These are phyloP conservation scores for Collybia sp. DNA, from an alignment of 768 basidiomycete genomes.

Conservation along the genomic window DNA sequence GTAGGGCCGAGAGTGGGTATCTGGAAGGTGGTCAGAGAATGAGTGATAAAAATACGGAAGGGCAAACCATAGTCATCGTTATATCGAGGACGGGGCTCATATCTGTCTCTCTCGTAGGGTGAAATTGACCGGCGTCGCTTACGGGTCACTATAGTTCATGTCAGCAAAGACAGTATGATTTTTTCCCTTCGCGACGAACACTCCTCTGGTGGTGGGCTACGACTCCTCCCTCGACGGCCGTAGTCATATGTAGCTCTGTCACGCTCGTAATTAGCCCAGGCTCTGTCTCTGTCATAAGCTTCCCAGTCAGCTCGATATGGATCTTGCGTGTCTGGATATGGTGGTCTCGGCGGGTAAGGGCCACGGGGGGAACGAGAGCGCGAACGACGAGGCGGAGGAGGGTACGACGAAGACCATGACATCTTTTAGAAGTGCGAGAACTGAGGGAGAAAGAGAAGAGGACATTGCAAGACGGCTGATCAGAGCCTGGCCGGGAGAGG, in stretches of 20 bases:
- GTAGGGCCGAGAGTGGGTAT: slow-evolving; percentile 61
- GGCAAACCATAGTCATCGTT: slow-evolving; percentile 75
- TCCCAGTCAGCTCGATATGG: slow-evolving; percentile 67
- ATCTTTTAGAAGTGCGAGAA: slow-evolving; percentile 60
- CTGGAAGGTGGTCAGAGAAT: slow-evolving; percentile 26
- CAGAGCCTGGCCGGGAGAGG: slow-evolving; percentile 72
- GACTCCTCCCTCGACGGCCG: slow-evolving; percentile 66
- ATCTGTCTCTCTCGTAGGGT: slow-evolving; percentile 80
- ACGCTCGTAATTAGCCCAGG: slow-evolving; percentile 61
- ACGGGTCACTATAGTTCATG: slow-evolving; percentile 40
- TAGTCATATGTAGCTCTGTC: slow-evolving; percentile 69
- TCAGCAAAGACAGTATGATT: slow-evolving; percentile 6
- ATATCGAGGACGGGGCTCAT: slow-evolving; percentile 79
- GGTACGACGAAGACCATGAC: slow-evolving; percentile 78
- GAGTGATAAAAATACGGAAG: slow-evolving; percentile 7
- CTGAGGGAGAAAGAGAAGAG: slow-evolving; percentile 54
- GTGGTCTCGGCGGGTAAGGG: slow-evolving; percentile 46
- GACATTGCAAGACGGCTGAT: slow-evolving; percentile 55
- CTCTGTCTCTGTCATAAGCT: slow-evolving; percentile 65
- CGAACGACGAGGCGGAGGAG: slow-evolving; percentile 70
- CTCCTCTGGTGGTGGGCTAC: slow-evolving; percentile 72
- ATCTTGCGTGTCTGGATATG: slow-evolving; percentile 56
- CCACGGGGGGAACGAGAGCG: slow-evolving; percentile 79
- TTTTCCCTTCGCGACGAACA: slow-evolving; percentile 28
- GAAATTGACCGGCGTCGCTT: slow-evolving; percentile 80